Evolutionary conservation across 345 rosid genomes (phyloP).

Genomic region (Fremontodendron californicum): DNA sequence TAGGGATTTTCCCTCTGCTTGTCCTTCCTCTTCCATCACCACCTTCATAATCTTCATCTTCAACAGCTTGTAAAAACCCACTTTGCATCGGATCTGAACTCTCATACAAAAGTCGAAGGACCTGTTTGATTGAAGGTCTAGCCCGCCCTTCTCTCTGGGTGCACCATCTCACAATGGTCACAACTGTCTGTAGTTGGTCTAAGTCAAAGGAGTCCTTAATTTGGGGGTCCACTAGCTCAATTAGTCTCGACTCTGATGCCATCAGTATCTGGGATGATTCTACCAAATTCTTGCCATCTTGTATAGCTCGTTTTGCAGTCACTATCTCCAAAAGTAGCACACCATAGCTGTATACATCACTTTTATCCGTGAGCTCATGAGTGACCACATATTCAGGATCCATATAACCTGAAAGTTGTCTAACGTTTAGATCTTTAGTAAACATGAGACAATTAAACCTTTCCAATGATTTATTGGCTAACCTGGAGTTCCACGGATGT

Average conservation of each 20-base stretch:
- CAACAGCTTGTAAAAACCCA: conserved; percentile 60
- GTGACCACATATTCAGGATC: conserved; percentile 91
- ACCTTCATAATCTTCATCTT: conserved; percentile 59
- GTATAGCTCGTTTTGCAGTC: conserved; percentile 70
- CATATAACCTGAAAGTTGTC: conserved; percentile 69
- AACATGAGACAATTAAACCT: background rate
- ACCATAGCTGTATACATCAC: conserved; percentile 89
- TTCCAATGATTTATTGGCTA: conserved; percentile 18
- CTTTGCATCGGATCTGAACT: conserved; percentile 78
- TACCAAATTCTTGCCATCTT: conserved; percentile 72
- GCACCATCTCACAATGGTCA: conserved; percentile 78
- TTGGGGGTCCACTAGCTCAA: conserved; percentile 63
- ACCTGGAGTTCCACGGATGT: conserved; percentile 98
- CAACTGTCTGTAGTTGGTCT: conserved; percentile 68
- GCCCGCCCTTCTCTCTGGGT: conserved; percentile 75
- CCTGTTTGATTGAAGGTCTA: conserved; percentile 89
- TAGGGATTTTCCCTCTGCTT: conserved; percentile 52
- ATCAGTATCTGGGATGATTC: conserved; percentile 60
- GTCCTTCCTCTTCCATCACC: conserved; percentile 60
- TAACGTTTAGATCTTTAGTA: conserved; percentile 16
- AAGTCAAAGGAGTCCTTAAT: conserved; percentile 61
- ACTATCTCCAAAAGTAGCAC: conserved; percentile 81
- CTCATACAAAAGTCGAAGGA: conserved; percentile 73
- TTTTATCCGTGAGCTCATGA: conserved; percentile 86
- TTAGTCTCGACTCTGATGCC: conserved; percentile 51